Percentiles rank a stretch among this genome's conserved stretches.
These are phyloP conservation scores for Trematosphaeria pertusa DNA, from an alignment of 2,329 filamentous ascomycete genomes.

Conservation along the genomic window DNA sequence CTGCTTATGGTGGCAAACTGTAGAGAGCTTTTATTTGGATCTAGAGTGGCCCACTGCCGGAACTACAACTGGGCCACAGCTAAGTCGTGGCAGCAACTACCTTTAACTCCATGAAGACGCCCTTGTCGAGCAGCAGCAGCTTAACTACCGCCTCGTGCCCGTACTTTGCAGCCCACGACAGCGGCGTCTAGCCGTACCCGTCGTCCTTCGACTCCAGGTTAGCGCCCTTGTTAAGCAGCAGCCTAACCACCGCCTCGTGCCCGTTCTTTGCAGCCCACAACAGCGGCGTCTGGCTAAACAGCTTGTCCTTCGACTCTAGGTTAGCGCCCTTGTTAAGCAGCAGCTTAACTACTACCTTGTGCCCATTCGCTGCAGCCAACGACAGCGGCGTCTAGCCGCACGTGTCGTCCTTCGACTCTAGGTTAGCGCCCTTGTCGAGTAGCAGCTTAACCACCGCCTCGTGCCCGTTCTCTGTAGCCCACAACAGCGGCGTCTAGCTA, in stretches of 20 bases:
- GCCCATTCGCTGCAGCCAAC: not conserved
- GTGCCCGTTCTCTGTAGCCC: constrained; percentile 1
- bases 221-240: not conserved
- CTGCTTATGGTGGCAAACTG: too few species aligned
- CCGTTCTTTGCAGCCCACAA: not conserved
- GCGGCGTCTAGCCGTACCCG: not conserved
- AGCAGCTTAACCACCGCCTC: constrained; percentile 3
- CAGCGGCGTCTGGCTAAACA: not conserved
- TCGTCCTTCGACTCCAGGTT: constrained; percentile 4
- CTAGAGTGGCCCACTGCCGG: too few species aligned
- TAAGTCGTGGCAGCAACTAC: too few species aligned
- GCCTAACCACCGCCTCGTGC: not conserved
- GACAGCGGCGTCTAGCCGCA: constrained; percentile 2
- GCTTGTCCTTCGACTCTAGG: not conserved
- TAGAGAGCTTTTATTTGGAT: too few species aligned
- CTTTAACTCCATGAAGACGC: too few species aligned
- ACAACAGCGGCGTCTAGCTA: constrained; percentile 1
- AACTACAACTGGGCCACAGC: too few species aligned
- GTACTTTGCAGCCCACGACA: constrained; percentile 4
- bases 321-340: constrained; percentile 1
- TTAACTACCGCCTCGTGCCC: constrained; percentile 9
- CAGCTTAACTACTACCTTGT: not conserved
- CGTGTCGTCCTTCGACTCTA: constrained; percentile 1
- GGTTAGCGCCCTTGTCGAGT: not conserved
- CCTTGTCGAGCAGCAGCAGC: too few species aligned